Percentiles rank a stretch among this genome's conserved stretches.
Conservation (phyloP, 169 alveolate genomes). For the Cryptosporidium canis region DNA sequence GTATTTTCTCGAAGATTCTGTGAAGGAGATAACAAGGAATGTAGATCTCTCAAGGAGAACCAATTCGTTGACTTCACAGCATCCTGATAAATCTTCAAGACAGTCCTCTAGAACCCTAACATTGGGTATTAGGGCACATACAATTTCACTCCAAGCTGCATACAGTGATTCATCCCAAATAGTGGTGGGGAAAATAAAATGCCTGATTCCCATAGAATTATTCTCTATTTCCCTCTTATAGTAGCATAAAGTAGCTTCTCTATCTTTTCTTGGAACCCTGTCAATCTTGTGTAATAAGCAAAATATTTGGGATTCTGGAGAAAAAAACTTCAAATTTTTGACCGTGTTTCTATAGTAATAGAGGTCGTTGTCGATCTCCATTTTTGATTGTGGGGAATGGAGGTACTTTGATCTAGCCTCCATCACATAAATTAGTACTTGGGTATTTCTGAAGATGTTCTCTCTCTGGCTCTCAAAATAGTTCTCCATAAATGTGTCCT, state of each 20-base stretch:
- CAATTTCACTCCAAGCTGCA: constrained; percentile 92
- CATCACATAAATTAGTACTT: constrained; percentile 91
- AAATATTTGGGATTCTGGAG: constrained; percentile 89
- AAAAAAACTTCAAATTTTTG: constrained; percentile 84
- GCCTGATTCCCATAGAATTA: constrained; percentile 60
- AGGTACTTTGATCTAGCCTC: constrained; percentile 77
- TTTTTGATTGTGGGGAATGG: constrained; percentile 60
- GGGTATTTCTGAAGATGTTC: constrained; percentile 87
- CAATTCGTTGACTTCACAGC: constrained; percentile 89
- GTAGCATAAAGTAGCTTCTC: constrained; percentile 82
- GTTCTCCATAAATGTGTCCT: constrained; percentile 92
- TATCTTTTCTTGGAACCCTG: constrained; percentile 82
- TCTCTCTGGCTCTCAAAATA: constrained; percentile 91
- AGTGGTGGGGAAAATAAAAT: constrained; percentile 84
- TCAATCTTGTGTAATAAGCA: constrained; percentile 93
- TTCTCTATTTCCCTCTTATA: constrained; percentile 79
- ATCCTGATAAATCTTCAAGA: constrained; percentile 82
- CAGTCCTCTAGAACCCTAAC: constrained; percentile 80
- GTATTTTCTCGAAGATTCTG: constrained; percentile 71
- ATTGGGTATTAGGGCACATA: constrained; percentile 87
- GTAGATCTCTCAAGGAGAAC: constrained; percentile 94
- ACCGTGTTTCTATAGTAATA: constrained; percentile 83
- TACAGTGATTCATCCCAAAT: constrained; percentile 94
- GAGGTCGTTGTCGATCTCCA: constrained; percentile 84
- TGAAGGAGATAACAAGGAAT: constrained; percentile 88